A percentile compares a stretch with the other conserved stretches of the same genome.
These are phyloP conservation scores for Lupinus albus DNA, from an alignment of 306 rosid species.

Conservation along the genomic window DNA sequence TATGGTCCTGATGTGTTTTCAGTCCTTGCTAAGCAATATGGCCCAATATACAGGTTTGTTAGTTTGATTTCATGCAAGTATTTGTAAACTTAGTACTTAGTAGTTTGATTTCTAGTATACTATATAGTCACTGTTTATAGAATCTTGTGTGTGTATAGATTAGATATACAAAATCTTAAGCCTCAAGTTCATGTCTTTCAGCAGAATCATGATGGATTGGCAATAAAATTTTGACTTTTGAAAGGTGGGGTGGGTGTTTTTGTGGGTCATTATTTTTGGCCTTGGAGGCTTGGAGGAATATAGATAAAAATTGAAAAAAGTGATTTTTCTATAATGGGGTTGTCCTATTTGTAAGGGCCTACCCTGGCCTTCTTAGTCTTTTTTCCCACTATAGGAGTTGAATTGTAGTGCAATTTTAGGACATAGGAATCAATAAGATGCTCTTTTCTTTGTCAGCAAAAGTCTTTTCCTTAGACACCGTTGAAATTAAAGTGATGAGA, in stretches of 20 bases:
- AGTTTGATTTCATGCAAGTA: background rate
- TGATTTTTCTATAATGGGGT: background rate
- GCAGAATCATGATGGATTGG: constrained; percentile 4
- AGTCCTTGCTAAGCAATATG: constrained; percentile 80
- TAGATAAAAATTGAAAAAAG: background rate
- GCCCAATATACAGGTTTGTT: constrained; percentile 88
- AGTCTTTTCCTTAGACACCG: no score
- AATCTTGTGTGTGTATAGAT: background rate
- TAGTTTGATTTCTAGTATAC: no score
- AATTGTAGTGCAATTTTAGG: no score
- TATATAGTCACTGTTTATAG: no score
- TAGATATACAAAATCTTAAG: background rate
- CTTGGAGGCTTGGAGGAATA: background rate
- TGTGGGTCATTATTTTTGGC: constrained; percentile 15
- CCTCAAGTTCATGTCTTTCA: background rate
- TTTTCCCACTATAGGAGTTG: no score
- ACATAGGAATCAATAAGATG: no score
- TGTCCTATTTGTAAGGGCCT: constrained; percentile 14
- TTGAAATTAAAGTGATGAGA: no score
- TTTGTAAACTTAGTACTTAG: no score
- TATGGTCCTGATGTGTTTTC: constrained; percentile 91
- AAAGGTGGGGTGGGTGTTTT: background rate
- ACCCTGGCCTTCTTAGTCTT: no score
- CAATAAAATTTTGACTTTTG: constrained; percentile 2
- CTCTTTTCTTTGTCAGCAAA: no score